A percentile compares a stretch with the other conserved stretches of the same genome.
Evolutionary conservation across 495 filamentous ascomycete species (phyloP).

Genomic region (Letharia lupina): DNA sequence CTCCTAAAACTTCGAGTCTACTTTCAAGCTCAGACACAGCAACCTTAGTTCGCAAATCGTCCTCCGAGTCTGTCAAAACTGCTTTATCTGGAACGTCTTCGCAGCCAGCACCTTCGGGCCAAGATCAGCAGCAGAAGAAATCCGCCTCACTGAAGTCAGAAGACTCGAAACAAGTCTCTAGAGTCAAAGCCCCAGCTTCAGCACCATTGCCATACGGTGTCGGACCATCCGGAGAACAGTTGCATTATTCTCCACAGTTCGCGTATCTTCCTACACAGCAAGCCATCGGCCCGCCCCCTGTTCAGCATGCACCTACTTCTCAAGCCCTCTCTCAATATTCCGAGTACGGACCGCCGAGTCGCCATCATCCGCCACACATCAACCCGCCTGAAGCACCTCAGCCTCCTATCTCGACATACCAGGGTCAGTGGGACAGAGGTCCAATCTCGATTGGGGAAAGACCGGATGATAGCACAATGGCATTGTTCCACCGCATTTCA

Average conservation of each 20-base stretch:
- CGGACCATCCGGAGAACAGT: slow-evolving; percentile 6
- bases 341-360: slow-evolving; percentile 14
- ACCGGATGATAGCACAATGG: slow-evolving; percentile 15
- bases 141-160: slow-evolving; percentile 5
- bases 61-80: background rate
- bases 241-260: slow-evolving; percentile 13
- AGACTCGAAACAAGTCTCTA: background rate
- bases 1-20: slow-evolving; percentile 5
- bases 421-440: background rate
- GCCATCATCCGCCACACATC: background rate
- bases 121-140: slow-evolving; percentile 10
- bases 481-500: slow-evolving; percentile 39
- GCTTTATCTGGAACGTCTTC: slow-evolving; percentile 4
- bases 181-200: slow-evolving; percentile 1
- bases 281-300: slow-evolving; percentile 11
- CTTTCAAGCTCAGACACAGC: slow-evolving; percentile 10
- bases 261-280: slow-evolving; percentile 16
- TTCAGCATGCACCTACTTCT: slow-evolving; percentile 12
- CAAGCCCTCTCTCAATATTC: slow-evolving; percentile 14
- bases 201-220: slow-evolving; percentile 2
- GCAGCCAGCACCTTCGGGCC: background rate
- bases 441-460: background rate
- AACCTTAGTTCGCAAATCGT: slow-evolving; percentile 5
- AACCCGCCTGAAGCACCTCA: background rate
- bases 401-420: background rate